Percentiles rank a stretch among this genome's conserved stretches.
These are phyloP conservation scores for Draba incana DNA, from an alignment of 345 rosid genomes.

Conservation along the genomic window DNA sequence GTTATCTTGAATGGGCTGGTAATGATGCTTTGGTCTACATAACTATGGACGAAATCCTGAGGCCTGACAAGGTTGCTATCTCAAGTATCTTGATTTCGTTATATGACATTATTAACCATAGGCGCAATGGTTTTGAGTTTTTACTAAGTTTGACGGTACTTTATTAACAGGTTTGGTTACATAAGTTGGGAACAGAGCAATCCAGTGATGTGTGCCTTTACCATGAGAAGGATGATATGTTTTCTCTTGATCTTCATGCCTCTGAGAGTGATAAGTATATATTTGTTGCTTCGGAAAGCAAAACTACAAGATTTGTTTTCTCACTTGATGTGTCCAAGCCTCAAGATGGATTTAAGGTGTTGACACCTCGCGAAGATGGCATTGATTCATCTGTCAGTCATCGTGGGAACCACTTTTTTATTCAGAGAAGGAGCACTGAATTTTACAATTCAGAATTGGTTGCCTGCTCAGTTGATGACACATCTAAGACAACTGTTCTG, in stretches of 20 bases:
- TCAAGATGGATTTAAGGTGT: slow-evolving; percentile 67
- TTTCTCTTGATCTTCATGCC: slow-evolving; percentile 64
- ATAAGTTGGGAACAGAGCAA: slow-evolving; percentile 79
- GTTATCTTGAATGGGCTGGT: slow-evolving; percentile 74
- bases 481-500: slow-evolving; percentile 61
- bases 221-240: slow-evolving; percentile 90
- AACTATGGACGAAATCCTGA: slow-evolving; percentile 83
- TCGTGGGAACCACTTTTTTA: slow-evolving; percentile 85
- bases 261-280: slow-evolving; percentile 77
- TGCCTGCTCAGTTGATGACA: slow-evolving; percentile 67
- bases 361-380: slow-evolving; percentile 78
- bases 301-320: slow-evolving; percentile 66
- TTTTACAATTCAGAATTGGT: slow-evolving; percentile 82
- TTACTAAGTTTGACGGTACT: background rate
- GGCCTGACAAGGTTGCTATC: slow-evolving; percentile 74
- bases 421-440: slow-evolving; percentile 71
- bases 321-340: slow-evolving; percentile 68
- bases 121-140: background rate
- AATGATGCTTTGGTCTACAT: slow-evolving; percentile 73
- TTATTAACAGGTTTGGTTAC: slow-evolving; percentile 75
- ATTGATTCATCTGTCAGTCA: slow-evolving; percentile 71
- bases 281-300: slow-evolving; percentile 76
- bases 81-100: background rate
- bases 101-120: background rate
- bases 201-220: slow-evolving; percentile 74